These are phyloP conservation scores for Solanum microdontum DNA, from an alignment of 257 asterid genomes.

Conservation along the genomic window DNA sequence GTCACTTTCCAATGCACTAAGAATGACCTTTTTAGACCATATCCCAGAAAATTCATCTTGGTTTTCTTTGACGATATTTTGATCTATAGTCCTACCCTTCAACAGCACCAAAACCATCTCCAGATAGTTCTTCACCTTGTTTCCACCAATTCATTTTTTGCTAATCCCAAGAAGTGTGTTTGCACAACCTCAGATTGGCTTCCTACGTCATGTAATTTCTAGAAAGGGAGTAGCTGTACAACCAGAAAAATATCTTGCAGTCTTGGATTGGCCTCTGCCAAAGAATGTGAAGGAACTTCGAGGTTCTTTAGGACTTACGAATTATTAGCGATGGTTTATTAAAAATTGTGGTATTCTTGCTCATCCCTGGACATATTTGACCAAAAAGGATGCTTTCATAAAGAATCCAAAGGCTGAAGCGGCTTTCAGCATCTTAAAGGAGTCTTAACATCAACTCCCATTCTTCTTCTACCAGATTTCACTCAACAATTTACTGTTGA, in stretches of 20 bases:
- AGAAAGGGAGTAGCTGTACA: background rate
- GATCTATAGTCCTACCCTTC: background rate
- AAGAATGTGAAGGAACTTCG: background rate
- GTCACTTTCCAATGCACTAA: background rate
- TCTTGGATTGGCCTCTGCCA: background rate
- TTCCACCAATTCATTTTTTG: background rate
- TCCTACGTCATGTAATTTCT: background rate
- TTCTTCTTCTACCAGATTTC: background rate
- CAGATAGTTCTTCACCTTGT: background rate
- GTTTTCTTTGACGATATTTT: background rate
- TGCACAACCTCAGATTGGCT: background rate
- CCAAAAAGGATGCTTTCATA: background rate
- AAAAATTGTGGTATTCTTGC: background rate
- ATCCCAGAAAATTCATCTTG: too few relatives aligned
- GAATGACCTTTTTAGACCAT: background rate
- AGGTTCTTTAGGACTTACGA: background rate
- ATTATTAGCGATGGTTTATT: background rate
- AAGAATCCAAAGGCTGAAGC: background rate
- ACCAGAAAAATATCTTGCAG: background rate
- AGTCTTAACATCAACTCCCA: background rate
- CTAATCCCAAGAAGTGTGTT: background rate
- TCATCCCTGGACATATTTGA: background rate
- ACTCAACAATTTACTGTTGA: background rate
- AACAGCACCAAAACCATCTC: background rate
- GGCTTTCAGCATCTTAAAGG: background rate